Conservation (phyloP, 208 protist genomes). For the Leishmania tropica region DNA sequence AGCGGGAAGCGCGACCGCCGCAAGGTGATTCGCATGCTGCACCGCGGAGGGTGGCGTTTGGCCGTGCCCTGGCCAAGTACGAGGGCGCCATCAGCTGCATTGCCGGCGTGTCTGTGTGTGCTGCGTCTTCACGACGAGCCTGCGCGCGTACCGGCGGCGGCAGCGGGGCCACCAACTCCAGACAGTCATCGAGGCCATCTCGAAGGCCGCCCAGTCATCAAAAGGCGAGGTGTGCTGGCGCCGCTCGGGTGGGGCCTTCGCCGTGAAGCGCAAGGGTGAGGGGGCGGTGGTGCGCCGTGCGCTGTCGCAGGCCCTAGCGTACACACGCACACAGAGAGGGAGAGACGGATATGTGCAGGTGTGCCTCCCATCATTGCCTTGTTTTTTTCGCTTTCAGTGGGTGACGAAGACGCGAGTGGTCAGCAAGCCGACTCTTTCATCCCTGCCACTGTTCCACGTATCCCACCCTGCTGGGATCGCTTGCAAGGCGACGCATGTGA, state of each 20-base stretch:
- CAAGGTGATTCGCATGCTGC: slow-evolving; percentile 43
- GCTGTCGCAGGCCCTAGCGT: slow-evolving; percentile 12
- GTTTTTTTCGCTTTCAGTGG: too few species aligned
- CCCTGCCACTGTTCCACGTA: too few species aligned
- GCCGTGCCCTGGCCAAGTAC: slow-evolving; percentile 71
- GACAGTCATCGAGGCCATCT: slow-evolving; percentile 39
- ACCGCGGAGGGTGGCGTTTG: slow-evolving; percentile 58
- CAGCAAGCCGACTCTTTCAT: too few species aligned
- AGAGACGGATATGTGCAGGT: too few species aligned
- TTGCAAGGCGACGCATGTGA: too few species aligned
- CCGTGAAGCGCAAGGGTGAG: slow-evolving; percentile 29
- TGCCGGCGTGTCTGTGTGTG: slow-evolving; percentile 50
- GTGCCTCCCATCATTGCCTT: too few species aligned
- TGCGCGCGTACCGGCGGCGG: slow-evolving; percentile 49
- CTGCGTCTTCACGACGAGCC: slow-evolving; percentile 64
- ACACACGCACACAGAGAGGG: too few species aligned
- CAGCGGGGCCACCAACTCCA: slow-evolving; percentile 57
- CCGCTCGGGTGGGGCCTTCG: slow-evolving; percentile 12
- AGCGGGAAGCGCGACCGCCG: slow-evolving; percentile 71
- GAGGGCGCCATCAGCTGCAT: slow-evolving; percentile 69
- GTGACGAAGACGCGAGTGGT: too few species aligned
- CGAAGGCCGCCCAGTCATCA: slow-evolving; percentile 9
- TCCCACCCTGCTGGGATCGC: too few species aligned
- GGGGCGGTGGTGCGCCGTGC: slow-evolving; percentile 37
- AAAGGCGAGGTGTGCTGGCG: background rate